phyloP scores from a whole-genome alignment of 306 rosid genomes.

The Abrus precatorius region DNA sequence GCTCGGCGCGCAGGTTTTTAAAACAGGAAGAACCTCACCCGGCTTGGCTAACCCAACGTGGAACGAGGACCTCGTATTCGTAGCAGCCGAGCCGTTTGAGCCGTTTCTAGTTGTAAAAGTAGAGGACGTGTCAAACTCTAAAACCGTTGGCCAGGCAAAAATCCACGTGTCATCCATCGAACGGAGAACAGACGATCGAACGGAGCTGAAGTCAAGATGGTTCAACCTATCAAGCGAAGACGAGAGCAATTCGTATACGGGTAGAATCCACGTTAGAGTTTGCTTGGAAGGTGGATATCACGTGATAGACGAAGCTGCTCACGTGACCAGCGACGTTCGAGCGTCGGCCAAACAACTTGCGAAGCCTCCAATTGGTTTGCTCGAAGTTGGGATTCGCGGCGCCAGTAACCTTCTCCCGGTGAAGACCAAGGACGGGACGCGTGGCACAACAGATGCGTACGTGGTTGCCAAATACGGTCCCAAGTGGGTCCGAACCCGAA shows the following conservation, averaged over 20 bases:
- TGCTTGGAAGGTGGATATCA: conserved; percentile 93
- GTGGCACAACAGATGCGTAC: conserved; percentile 82
- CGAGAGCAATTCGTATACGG: conserved; percentile 56
- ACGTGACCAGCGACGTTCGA: conserved; percentile 84
- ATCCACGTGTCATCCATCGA: conserved; percentile 77
- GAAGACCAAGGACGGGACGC: conserved; percentile 73
- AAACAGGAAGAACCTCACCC: conserved; percentile 61
- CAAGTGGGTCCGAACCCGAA: conserved; percentile 87
- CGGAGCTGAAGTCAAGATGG: conserved; percentile 82
- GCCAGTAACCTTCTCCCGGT: conserved; percentile 77
- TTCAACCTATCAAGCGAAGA: conserved; percentile 66
- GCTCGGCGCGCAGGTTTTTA: conserved; percentile 79
- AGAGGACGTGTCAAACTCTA: conserved; percentile 60
- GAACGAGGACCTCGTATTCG: conserved; percentile 83
- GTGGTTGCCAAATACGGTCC: conserved; percentile 88
- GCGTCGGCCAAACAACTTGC: conserved; percentile 76
- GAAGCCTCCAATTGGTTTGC: conserved; percentile 74
- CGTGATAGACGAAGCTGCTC: conserved; percentile 89
- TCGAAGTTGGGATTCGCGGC: conserved; percentile 86
- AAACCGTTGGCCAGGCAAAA: conserved; percentile 64
- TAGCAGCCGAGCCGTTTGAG: conserved; percentile 92
- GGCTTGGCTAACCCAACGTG: conserved; percentile 75
- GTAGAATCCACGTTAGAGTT: conserved; percentile 76
- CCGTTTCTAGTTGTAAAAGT: conserved; percentile 69
- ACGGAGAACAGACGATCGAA: conserved; percentile 60